Conservation (phyloP, 805 yeast species). For the Cyberlindnera xishuangbannaensis region DNA sequence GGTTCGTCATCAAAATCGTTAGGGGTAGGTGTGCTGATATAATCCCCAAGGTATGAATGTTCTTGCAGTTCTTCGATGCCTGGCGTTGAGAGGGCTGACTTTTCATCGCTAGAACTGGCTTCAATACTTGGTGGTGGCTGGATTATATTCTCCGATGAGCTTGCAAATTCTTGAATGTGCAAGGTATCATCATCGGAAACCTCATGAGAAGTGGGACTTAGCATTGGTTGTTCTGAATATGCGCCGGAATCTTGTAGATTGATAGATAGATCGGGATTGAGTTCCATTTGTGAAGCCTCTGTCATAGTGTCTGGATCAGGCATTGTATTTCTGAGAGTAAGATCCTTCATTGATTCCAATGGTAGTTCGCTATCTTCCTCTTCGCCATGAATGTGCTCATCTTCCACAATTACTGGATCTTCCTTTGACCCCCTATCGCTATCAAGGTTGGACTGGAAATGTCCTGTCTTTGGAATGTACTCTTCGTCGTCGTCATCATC, state of each 20-base stretch:
- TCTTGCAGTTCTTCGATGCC: too few relatives aligned
- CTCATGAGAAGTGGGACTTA: background rate
- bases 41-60: conserved; percentile 21
- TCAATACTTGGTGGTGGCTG: too few relatives aligned
- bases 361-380: too few relatives aligned
- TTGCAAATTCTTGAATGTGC: conserved; percentile 2
- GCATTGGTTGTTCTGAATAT: background rate
- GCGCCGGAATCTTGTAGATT: background rate
- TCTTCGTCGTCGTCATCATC: background rate
- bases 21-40: conserved; percentile 20
- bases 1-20: conserved; percentile 3
- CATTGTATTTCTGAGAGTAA: too few relatives aligned
- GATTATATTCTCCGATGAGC: too few relatives aligned
- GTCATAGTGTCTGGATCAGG: too few relatives aligned
- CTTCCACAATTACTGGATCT: background rate
- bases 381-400: background rate
- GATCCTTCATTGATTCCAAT: too few relatives aligned
- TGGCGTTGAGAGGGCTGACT: too few relatives aligned
- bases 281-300: too few relatives aligned
- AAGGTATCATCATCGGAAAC: background rate
- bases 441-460: background rate
- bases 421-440: too few relatives aligned
- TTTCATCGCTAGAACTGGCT: too few relatives aligned
- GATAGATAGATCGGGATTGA: background rate
- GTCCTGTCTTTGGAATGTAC: background rate